Conservation (phyloP, 768 basidiomycete species). For the Termitomyces sp. region DNA sequence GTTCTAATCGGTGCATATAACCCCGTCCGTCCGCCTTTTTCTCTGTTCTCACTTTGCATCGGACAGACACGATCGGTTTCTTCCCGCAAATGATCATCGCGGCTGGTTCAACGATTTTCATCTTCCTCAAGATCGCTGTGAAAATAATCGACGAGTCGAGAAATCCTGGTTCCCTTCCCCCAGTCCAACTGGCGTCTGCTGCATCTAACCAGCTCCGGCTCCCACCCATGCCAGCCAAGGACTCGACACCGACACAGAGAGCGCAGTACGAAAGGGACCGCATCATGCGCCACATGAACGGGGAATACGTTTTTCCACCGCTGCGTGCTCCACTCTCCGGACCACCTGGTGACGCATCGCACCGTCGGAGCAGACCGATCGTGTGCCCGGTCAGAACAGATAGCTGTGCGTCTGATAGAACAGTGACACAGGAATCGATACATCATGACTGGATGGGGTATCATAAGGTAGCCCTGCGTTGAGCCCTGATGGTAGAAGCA, state of each 20-base stretch:
- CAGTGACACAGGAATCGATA: neutral
- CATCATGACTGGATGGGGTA: neutral
- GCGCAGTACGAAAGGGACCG: conserved; percentile 32
- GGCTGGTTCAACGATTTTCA: conserved; percentile 32
- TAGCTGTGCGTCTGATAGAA: neutral
- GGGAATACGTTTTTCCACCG: conserved; percentile 39
- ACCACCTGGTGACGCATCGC: neutral
- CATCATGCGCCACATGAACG: conserved; percentile 29
- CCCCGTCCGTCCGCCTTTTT: neutral
- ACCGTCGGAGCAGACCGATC: neutral
- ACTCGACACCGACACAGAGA: conserved; percentile 27
- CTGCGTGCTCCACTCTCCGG: conserved; percentile 9
- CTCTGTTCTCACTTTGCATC: neutral
- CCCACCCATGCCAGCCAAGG: conserved; percentile 21
- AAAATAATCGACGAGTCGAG: conserved; percentile 5
- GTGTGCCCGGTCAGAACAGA: neutral
- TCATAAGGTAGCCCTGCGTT: neutral
- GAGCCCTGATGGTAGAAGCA: neutral
- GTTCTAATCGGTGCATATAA: neutral
- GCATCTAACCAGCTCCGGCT: conserved; percentile 16
- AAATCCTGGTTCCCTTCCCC: neutral
- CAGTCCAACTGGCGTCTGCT: neutral
- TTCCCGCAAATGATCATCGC: conserved; percentile 54
- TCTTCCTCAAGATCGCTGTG: conserved; percentile 37
- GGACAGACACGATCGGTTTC: conserved; percentile 43